Base-by-base conservation (phyloP, 176 grass and related monocot genomes). In the Thinopyrum elongatum region DNA sequence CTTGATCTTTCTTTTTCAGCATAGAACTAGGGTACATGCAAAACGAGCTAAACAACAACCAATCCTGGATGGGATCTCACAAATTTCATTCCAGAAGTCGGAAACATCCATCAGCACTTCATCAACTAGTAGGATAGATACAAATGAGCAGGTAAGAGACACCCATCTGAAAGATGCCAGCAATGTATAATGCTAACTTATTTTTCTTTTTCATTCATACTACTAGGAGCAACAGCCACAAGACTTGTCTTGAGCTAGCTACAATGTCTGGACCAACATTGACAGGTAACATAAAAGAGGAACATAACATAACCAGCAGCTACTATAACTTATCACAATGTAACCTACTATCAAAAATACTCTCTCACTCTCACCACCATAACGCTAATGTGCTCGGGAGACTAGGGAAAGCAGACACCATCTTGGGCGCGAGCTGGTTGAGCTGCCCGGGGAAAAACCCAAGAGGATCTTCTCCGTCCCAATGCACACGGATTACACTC, bases 301-400 rank as follows among this genome's bases (percentile, higher is more conserved):
- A 83, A 57, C 28, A 41, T 46, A 55, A 23, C 69, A 87, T 44
- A 22, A 58, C 53, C 53, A 58, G 75, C 19, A 23, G 26, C 47
- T 6, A 27, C 31, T 82, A 69, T 88, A 88, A 77, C 85, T 88
- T 87, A 76, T 10, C 34, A 80, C 74, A 84, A 58, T 83, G 28
- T 80, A 87, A 87, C 65, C 89, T 84, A 91, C 89, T 84, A 91
- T 25, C 85, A 91, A 85, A 91, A 91, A 84, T 87, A 91, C 65
- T 41, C 70, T 71, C 34, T 71, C 23, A 65, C 71, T 80, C 78
- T 67, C 23, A 25, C 16, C 49, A 58, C 53, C 53, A 58, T 58
- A 61, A 76, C 38, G 62, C 47, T 84, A 84, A 76, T 67, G 72
- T 73, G 41, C 65, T 46, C 55, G 41, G 87, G 77, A 74, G 71